A percentile compares a stretch with the other conserved stretches of the same genome.
Conservation (phyloP, 306 rosid genomes). For the Corylus americana region DNA sequence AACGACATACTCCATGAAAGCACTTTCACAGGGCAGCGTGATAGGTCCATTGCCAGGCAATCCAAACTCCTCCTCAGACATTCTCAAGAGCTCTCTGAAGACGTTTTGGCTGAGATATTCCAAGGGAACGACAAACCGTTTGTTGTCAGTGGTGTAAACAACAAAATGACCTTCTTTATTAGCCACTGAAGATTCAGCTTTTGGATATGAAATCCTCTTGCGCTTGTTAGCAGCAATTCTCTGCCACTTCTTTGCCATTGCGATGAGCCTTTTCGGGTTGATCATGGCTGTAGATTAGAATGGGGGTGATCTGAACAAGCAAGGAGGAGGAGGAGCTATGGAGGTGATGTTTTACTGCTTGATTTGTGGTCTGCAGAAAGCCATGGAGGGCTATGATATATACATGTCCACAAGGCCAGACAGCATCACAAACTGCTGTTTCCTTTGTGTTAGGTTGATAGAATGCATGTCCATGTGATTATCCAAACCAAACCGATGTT, state of each 20-base stretch:
- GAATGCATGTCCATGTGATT: background rate
- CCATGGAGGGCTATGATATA: too few species aligned
- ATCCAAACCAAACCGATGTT: conserved; percentile 2
- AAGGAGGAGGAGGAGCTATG: background rate
- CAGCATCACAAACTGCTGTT: background rate
- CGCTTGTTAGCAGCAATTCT: background rate
- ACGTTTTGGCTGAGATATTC: conserved; percentile 8
- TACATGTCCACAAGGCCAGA: background rate
- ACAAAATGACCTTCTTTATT: background rate
- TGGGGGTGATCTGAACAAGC: background rate
- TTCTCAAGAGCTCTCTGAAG: conserved; percentile 20
- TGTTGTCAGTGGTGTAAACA: conserved; percentile 3
- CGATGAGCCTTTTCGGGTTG: background rate
- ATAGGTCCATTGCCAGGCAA: conserved; percentile 21
- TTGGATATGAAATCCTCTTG: background rate
- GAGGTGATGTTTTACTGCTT: background rate
- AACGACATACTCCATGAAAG: conserved; percentile 15
- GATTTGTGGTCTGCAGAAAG: background rate
- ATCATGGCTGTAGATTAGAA: background rate
- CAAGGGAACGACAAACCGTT: conserved; percentile 23
- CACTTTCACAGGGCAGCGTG: conserved; percentile 25
- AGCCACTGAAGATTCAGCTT: background rate
- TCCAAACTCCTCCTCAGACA: conserved; percentile 34
- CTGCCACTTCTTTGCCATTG: conserved; percentile 5
- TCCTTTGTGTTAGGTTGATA: background rate